phyloP scores from a whole-genome alignment of 257 asterid genomes.

The Solanum sitiens region DNA sequence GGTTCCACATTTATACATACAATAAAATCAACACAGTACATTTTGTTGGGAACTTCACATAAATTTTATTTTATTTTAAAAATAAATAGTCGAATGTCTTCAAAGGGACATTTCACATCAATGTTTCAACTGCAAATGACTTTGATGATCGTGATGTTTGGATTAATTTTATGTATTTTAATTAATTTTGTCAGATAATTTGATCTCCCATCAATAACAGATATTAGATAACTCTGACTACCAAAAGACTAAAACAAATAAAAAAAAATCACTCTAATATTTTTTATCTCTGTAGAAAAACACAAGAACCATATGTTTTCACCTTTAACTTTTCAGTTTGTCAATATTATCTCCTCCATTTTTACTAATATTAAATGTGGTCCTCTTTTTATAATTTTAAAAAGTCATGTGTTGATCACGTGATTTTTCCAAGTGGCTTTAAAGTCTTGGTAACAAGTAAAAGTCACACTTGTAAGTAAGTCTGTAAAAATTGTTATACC shows the following conservation, averaged over 20 bases:
- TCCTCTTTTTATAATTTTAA: neutral
- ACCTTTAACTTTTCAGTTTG: slow-evolving; percentile 31
- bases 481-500: neutral
- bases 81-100: neutral
- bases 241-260: rapidly evolving
- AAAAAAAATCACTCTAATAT: neutral
- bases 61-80: neutral
- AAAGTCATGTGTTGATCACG: slow-evolving; percentile 26
- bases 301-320: neutral
- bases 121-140: neutral
- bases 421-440: slow-evolving; percentile 15
- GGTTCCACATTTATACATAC: neutral
- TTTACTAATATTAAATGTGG: slow-evolving; percentile 1
- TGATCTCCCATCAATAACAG: rapidly evolving
- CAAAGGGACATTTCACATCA: neutral
- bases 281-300: neutral
- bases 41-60: neutral
- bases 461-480: neutral
- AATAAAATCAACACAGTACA: neutral
- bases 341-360: slow-evolving; percentile 14
- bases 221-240: neutral
- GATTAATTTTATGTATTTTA: rapidly evolving
- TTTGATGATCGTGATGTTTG: neutral
- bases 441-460: neutral
- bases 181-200: rapidly evolving